A percentile compares a stretch with the other conserved stretches of the same genome.
Conservation (phyloP, 768 basidiomycete genomes). For the Clitopilus hobsonii region DNA sequence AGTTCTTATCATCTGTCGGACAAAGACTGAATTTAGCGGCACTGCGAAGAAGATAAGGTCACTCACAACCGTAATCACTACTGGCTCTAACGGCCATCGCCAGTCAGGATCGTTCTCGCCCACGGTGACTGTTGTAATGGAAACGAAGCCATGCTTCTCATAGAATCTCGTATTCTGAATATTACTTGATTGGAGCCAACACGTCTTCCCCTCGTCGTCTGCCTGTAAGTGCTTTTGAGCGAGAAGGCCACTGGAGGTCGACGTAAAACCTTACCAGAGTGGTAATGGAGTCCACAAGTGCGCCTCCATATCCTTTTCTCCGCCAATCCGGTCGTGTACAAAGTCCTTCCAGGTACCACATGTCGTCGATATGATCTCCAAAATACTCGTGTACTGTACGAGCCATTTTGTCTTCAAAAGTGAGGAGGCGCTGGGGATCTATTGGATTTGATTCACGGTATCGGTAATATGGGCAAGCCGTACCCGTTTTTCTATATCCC, state of each 20-base stretch:
- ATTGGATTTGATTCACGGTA: neutral
- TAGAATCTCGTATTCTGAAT: conserved; percentile 18
- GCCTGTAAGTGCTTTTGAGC: conserved; percentile 13
- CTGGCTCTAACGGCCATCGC: conserved; percentile 19
- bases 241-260: neutral
- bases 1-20: neutral
- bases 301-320: conserved; percentile 24
- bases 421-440: conserved; percentile 14
- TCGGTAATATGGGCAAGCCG: neutral
- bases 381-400: conserved; percentile 16
- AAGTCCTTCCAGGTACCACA: conserved; percentile 24
- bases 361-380: conserved; percentile 19
- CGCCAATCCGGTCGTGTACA: conserved; percentile 22
- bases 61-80: conserved; percentile 24
- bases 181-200: conserved; percentile 25
- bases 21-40: no score
- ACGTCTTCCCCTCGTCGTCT: conserved; percentile 18
- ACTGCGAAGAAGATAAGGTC: neutral
- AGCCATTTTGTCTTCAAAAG: conserved; percentile 15
- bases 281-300: conserved; percentile 20
- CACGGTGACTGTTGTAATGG: conserved; percentile 16
- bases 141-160: conserved; percentile 16
- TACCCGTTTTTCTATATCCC: neutral
- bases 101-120: conserved; percentile 27
- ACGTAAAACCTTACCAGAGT: conserved; percentile 15